Base-by-base conservation (phyloP, 2,329 filamentous ascomycete species). In the Alternaria ventricosa region DNA sequence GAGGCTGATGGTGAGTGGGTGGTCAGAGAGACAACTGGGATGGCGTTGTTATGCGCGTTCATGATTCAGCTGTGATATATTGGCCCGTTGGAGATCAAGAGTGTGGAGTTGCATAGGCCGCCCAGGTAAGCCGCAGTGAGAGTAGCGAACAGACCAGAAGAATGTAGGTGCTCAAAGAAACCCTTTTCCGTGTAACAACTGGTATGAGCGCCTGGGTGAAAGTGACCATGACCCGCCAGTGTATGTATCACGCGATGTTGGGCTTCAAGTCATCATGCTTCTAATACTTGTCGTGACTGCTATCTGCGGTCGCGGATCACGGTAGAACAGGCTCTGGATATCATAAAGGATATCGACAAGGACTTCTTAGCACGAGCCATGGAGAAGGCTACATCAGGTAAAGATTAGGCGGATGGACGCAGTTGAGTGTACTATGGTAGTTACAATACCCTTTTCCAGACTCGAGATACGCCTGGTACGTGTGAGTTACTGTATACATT, bases 1-100 rank as follows among this genome's bases (percentile, higher is more conserved):
- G 45, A 47, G 22, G 0, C 1, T 7, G 46, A 2, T 10, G n/a
- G 4, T 25, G 4, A 9, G 2, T 3, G 0, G 0, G 0, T 5
- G 4, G 46, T 20, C 1, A 50, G 28, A 18, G 10, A 2, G 6
- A 28, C 27, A 6, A 50, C 25, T 13, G 10, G 22, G 18, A 50
- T 30, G n/a, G 25, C 1, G 25, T 2, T 7, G 2, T 30, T 25
- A 5, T 23, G 20, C 7, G 22, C 3, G 2, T 15, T 3, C 9
- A 13, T 45, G 3, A 5, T 23, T 1, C 4, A 36, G 30, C 6
- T 2, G 30, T 36, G 3, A 36, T 15, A 15, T 8, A 3, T 36
- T 36, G 30, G 30, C 13, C 13, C 1, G 13, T 15, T 36, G 13
- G 30, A 36, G 13, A 33, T 36, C 11, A 15, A 12, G 12, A 6